Percentiles rank a stretch among this genome's conserved stretches.
Evolutionary conservation across 75 land plant species (phyloP).

Genomic region (Pinus taeda): DNA sequence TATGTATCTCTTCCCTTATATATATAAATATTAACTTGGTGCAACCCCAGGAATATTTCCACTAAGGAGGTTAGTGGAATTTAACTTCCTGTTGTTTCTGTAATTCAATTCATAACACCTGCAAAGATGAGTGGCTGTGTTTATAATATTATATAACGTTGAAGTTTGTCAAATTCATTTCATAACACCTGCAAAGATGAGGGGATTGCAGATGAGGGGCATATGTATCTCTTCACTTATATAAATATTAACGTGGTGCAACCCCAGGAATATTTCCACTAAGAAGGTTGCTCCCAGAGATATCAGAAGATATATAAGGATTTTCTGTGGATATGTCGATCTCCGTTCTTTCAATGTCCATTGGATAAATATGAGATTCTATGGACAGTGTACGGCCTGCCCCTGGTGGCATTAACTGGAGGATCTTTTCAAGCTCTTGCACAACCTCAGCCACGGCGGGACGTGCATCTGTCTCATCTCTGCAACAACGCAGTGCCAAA

Average conservation of each 20-base stretch:
- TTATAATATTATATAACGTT: too few species aligned
- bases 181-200: too few species aligned
- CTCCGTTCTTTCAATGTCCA: neutral
- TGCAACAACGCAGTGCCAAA: constrained; percentile 68
- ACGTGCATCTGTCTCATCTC: constrained; percentile 46
- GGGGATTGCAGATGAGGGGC: too few species aligned
- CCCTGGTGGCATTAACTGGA: constrained; percentile 25
- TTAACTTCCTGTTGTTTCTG: too few species aligned
- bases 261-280: constrained; percentile 45
- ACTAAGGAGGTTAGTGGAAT: too few species aligned
- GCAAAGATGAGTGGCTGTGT: too few species aligned
- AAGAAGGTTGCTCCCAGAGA: constrained; percentile 45
- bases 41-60: constrained; percentile 34
- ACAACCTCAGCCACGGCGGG: constrained; percentile 74
- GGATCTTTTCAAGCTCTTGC: constrained; percentile 47
- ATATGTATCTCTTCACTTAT: neutral
- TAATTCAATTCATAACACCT: too few species aligned
- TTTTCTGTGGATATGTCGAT: constrained; percentile 9
- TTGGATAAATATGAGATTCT: constrained; percentile 16
- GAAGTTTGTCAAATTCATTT: too few species aligned
- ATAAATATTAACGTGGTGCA: constrained; percentile 32
- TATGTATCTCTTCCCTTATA: too few species aligned
- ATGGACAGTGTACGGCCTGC: constrained; percentile 6
- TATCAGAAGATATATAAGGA: constrained; percentile 21
- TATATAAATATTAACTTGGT: constrained; percentile 30